These are phyloP conservation scores for Pleurotus ostreatus DNA, from an alignment of 768 basidiomycete genomes.

Conservation along the genomic window DNA sequence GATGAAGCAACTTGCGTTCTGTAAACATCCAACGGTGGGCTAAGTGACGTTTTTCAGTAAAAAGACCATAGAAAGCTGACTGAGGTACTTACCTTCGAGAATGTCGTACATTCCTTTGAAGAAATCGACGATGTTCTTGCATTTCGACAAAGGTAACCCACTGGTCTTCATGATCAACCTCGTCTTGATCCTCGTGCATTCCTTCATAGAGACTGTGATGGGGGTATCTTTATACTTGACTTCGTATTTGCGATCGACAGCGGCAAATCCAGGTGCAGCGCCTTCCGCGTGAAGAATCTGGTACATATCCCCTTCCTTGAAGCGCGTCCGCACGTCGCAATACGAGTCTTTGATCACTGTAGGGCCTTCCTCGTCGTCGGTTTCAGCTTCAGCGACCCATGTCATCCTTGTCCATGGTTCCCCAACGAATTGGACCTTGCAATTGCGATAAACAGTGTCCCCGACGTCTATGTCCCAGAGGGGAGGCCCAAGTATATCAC, in stretches of 20 bases:
- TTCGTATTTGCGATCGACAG: background rate
- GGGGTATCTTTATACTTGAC: background rate
- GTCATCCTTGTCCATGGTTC: background rate
- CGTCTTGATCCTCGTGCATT: background rate
- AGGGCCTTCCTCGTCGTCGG: background rate
- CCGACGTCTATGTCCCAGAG: background rate
- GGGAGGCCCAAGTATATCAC: background rate
- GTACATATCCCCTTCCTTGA: background rate
- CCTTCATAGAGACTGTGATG: background rate
- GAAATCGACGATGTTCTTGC: background rate
- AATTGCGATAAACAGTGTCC: background rate
- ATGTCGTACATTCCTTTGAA: constrained; percentile 7
- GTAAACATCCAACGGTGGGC: background rate
- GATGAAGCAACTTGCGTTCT: background rate
- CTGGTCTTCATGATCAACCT: background rate
- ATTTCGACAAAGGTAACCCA: background rate
- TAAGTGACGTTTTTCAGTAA: background rate
- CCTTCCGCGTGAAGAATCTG: background rate
- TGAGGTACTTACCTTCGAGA: background rate
- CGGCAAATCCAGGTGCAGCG: background rate
- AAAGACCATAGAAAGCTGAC: background rate
- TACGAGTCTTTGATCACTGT: constrained; percentile 2
- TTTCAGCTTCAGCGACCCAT: background rate
- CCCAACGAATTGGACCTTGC: background rate
- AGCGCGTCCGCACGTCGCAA: background rate